Base-by-base conservation (phyloP, 139 green algal species). In the Chlamydomonas schloesseri region DNA sequence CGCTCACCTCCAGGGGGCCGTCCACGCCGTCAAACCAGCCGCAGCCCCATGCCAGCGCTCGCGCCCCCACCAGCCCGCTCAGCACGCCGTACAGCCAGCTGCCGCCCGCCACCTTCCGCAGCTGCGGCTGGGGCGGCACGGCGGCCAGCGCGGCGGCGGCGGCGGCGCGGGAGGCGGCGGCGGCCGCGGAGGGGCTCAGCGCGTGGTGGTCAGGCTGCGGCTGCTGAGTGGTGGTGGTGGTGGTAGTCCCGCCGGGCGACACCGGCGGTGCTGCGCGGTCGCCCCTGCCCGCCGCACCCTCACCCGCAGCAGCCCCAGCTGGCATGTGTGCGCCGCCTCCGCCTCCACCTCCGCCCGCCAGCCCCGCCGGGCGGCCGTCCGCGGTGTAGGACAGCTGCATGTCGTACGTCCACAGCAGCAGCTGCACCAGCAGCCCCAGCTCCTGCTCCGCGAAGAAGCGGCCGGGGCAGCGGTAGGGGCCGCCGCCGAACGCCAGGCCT, bases 391-490 rank as follows among this genome's bases (percentile, higher is more conserved):
- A 77, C 3, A 87, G 69, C 69, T 75, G 24, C 53, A 87, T 79
- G 50, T 87, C 81, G 69, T 73, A 79, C 15, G 69, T 57, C 31
- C 21, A 57, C 58, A 97, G 86, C 23, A 95, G 36, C 11, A 96
- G 84, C 50, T 90, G 88, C 11, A 92, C 65, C 36, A 95, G 20
- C 29, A 97, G 88, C 0, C 82, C 90, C 10, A 97, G 47, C 88
- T 97, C 94, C 70, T 93, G 89, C 73, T 97, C 94, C 23, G 94
- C 95, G 86, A 97, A 95, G 71, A 91, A 94, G 23, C 93, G 82
- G 3, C 95, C 94, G 13, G 94, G 95, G 79, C 94, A 97, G 77
- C 94, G 92, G 90, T 93, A 93, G 24, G 82, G n/a, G 0, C 90
- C 90, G 28, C 81, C 90, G 28, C 90, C 83, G 77, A 84, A 88